These are phyloP conservation scores for Dendrobium nobile DNA, from an alignment of 106 monocot genomes.

Conservation along the genomic window DNA sequence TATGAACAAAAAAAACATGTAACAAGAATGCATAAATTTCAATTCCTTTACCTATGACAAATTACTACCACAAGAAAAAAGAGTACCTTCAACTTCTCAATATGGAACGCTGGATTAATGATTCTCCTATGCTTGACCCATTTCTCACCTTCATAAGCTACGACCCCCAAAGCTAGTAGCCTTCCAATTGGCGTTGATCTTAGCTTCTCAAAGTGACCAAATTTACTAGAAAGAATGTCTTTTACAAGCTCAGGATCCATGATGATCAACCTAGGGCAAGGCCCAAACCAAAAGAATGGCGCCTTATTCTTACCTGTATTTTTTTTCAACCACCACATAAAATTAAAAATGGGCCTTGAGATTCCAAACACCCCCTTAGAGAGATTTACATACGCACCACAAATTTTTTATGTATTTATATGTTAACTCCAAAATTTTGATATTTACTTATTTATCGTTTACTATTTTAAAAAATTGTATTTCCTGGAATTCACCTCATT, in stretches of 20 bases:
- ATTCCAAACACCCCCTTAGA: too few relatives aligned
- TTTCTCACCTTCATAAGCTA: slow-evolving; percentile 53
- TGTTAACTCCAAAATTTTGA: not conserved
- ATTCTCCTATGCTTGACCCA: slow-evolving; percentile 76
- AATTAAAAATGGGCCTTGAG: too few relatives aligned
- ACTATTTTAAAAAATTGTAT: not conserved
- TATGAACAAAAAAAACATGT: not conserved
- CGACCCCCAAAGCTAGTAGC: slow-evolving; percentile 29
- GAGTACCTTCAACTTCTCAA: slow-evolving; percentile 71
- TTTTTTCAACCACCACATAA: not conserved
- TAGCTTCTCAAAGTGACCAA: slow-evolving; percentile 48
- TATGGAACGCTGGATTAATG: slow-evolving; percentile 77
- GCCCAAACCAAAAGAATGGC: slow-evolving; percentile 51
- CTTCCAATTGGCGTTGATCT: slow-evolving; percentile 6
- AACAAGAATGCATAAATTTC: not conserved
- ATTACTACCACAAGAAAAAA: not conserved
- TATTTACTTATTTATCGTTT: not conserved
- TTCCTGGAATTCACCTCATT: too few relatives aligned
- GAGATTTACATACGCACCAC: too few relatives aligned
- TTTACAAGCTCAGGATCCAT: slow-evolving; percentile 54
- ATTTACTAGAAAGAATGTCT: slow-evolving; percentile 54
- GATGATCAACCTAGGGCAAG: slow-evolving; percentile 43
- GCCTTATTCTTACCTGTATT: slow-evolving; percentile 54
- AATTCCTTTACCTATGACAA: not conserved
- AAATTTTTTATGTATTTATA: not conserved